Base-by-base conservation (phyloP, 148 eudicot genomes). In the Chenopodium formosanum region DNA sequence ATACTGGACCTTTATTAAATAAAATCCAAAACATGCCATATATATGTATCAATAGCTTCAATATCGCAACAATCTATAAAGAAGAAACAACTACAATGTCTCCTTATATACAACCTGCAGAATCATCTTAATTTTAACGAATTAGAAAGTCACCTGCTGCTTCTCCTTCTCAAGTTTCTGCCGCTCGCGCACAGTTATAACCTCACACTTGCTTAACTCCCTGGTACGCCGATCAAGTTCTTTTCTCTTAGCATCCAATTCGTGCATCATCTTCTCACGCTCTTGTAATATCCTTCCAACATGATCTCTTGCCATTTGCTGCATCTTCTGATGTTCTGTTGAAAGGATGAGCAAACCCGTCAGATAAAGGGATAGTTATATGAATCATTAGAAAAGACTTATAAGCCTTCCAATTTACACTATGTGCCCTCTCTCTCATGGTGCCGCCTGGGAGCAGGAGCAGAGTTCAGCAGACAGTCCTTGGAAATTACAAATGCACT, bases 111-210 rank as follows among this genome's bases (percentile, higher is more conserved):
- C 27, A n/a, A 7, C 19, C 16, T 4, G 37, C 25, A 46, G 58
- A 46, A 7, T n/a, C 27, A 46, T 46, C 53, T 9, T 65, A 44
- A 37, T 9, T 64, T 31, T 34, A 34, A 13, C 31, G 47, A 74
- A 20, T 20, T 68, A 32, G n/a, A 48, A n/a, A 46, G n/a, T 53
- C 70, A 94, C 99, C 95, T 92, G 88, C 83, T 86, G 71, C 86
- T 90, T 94, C 80, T 96, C 99, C 87, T 96, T 97, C 2, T 90
- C 92, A 76, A 96, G 94, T 77, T 92, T 95, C 77, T 81, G 92
- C 67, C 90, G 89, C 80, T 95, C 97, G 1, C 91, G 90, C 82
- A 90, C 97, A 77, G 99, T 96, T 69, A 86, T 46, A 23, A 91
- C 88, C 87, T 94, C 97, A 78, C 92, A 89, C 50, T 78, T 92